Conservation (phyloP, 1,284 basidiomycete genomes). For the Puccinia triticina region DNA sequence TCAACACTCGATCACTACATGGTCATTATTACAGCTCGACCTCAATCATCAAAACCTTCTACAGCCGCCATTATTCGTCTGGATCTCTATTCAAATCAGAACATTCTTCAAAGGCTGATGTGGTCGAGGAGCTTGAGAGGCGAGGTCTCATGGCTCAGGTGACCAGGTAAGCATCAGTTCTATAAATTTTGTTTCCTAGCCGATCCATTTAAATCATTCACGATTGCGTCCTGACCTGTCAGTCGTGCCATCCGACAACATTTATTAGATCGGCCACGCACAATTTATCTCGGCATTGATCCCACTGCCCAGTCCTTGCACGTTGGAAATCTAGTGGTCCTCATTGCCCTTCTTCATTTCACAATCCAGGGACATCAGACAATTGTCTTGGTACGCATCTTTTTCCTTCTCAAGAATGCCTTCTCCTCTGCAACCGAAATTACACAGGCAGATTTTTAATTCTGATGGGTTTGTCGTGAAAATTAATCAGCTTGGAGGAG, state of each 20-base stretch:
- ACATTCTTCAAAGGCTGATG: conserved; percentile 9
- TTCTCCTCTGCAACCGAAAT: conserved; percentile 50
- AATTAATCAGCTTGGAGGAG: conserved; percentile 78
- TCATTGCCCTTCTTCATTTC: conserved; percentile 85
- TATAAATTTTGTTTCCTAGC: not conserved
- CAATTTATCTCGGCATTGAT: conserved; percentile 86
- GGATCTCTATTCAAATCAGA: not conserved
- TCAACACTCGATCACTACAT: not conserved
- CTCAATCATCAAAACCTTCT: not conserved
- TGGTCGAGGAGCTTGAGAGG: conserved; percentile 24
- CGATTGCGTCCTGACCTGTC: conserved; percentile 12
- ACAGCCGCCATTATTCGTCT: not conserved
- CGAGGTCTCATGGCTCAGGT: conserved; percentile 39
- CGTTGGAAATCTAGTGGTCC: conserved; percentile 87
- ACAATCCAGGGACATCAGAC: conserved; percentile 76
- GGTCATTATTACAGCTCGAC: not conserved
- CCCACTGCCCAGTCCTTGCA: conserved; percentile 87
- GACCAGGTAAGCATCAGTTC: conserved; percentile 29
- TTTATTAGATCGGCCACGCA: conserved; percentile 56
- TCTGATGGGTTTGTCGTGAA: not conserved
- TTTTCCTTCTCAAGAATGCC: not conserved
- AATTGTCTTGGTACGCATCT: conserved; percentile 71
- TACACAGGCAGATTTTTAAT: not conserved
- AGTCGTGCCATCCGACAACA: conserved; percentile 47
- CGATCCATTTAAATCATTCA: conserved; percentile 21